phyloP scores from a whole-genome alignment of 2,329 filamentous ascomycete genomes.

The Verruconis gallopava region DNA sequence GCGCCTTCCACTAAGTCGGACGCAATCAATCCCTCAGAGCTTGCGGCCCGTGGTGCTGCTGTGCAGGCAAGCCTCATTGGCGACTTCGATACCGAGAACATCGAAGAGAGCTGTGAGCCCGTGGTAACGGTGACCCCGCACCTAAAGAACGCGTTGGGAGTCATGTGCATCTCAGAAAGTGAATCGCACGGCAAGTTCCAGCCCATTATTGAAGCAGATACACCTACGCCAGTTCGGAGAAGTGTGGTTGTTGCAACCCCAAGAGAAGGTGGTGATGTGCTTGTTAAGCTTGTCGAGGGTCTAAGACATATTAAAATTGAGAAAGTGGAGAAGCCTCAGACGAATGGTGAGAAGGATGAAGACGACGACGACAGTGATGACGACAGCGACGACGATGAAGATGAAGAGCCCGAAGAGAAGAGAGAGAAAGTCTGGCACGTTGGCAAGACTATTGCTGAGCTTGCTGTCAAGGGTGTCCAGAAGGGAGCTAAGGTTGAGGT shows the following conservation, averaged over 20 bases:
- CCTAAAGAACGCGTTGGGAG: constrained; percentile 75
- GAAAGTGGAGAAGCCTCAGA: constrained; percentile 57
- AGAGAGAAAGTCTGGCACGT: constrained; percentile 90
- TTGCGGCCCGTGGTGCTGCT: constrained; percentile 77
- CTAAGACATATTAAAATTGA: constrained; percentile 85
- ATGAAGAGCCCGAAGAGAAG: constrained; percentile 77
- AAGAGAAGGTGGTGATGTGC: constrained; percentile 71
- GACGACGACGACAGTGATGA: constrained; percentile 47
- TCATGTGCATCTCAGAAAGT: constrained; percentile 50
- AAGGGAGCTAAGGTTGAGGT: constrained; percentile 87
- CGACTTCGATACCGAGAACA: constrained; percentile 86
- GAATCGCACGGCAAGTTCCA: constrained; percentile 41
- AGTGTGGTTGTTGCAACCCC: constrained; percentile 66
- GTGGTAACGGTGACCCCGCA: constrained; percentile 91
- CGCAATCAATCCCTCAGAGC: constrained; percentile 88
- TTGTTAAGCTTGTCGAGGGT: constrained; percentile 81
- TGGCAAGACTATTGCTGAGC: constrained; percentile 70
- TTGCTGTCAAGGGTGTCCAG: constrained; percentile 70
- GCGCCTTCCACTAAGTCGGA: constrained; percentile 66
- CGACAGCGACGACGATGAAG: constrained; percentile 44
- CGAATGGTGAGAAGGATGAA: constrained; percentile 30
- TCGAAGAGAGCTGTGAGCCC: constrained; percentile 90
- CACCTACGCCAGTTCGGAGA: constrained; percentile 77
- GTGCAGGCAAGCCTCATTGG: constrained; percentile 90
- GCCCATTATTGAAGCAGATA: constrained; percentile 72